Conservation (phyloP, 1,139 yeast genomes). For the Saccharomyces hybrid region DNA sequence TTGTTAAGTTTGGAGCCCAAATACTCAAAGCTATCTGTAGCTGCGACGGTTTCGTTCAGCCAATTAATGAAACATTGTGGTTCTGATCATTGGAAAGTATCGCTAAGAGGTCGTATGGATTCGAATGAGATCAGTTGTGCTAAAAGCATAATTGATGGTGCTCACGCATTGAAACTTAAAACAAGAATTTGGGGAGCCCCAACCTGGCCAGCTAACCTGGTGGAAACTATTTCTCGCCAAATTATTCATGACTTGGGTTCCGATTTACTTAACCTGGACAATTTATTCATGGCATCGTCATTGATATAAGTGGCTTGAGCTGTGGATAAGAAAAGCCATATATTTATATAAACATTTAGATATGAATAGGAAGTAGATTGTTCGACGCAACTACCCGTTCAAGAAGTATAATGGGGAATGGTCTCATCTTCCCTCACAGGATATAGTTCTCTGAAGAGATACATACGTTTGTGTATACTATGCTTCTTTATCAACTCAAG, state of each 20-base stretch:
- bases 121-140: constrained; percentile 27
- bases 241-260: constrained; percentile 22
- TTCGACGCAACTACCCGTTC: not conserved
- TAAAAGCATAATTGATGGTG: constrained; percentile 24
- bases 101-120: not conserved
- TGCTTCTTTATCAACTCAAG: not conserved
- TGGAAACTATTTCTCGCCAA: constrained; percentile 5
- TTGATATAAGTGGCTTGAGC: not conserved
- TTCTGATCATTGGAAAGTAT: not conserved
- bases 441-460: too few species aligned
- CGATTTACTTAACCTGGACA: constrained; percentile 42
- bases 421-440: too few species aligned
- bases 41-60: constrained; percentile 20
- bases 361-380: not conserved
- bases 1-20: constrained; percentile 16
- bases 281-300: constrained; percentile 21
- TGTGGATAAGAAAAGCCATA: too few species aligned
- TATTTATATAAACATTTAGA: not conserved
- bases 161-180: constrained; percentile 35
- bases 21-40: constrained; percentile 9
- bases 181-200: constrained; percentile 50
- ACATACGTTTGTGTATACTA: not conserved
- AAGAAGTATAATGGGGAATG: not conserved
- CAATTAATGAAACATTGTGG: constrained; percentile 3
- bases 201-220: constrained; percentile 34